These are phyloP conservation scores for Diutina rugosa DNA, from an alignment of 1,139 yeast species.

Conservation along the genomic window DNA sequence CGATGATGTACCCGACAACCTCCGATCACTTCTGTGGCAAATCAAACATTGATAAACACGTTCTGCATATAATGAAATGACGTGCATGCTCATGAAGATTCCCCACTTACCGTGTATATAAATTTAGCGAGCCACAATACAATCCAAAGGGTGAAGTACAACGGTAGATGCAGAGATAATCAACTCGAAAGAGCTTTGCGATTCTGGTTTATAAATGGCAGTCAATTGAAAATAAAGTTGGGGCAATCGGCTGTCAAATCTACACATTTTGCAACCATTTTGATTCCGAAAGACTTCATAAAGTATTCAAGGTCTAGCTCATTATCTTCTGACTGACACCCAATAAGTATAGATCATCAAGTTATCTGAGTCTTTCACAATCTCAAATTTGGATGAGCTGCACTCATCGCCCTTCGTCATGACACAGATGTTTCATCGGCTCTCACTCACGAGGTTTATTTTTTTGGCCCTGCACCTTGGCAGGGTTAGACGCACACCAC, in stretches of 20 bases:
- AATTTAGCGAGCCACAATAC: neutral
- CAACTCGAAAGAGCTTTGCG: too few species aligned
- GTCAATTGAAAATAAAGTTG: neutral
- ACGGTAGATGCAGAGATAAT: too few species aligned
- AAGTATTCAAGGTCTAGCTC: too few species aligned
- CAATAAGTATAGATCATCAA: too few species aligned
- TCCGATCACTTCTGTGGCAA: too few species aligned
- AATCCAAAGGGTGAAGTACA: neutral
- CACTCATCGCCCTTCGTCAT: neutral
- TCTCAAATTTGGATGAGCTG: neutral
- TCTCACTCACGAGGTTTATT: neutral
- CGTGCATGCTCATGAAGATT: neutral
- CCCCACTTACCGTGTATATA: neutral
- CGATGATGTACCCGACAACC: too few species aligned
- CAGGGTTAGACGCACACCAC: neutral
- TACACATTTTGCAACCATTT: neutral
- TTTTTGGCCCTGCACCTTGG: neutral
- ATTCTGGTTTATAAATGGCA: too few species aligned
- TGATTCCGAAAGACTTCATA: neutral
- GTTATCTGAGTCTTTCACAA: too few species aligned
- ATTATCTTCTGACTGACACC: too few species aligned
- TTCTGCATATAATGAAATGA: neutral
- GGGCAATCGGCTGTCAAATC: neutral
- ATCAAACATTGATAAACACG: neutral
- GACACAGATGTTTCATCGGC: neutral